Evolutionary conservation across 2,329 filamentous ascomycete genomes (phyloP).

Genomic region (Paracamarosporium sp.): DNA sequence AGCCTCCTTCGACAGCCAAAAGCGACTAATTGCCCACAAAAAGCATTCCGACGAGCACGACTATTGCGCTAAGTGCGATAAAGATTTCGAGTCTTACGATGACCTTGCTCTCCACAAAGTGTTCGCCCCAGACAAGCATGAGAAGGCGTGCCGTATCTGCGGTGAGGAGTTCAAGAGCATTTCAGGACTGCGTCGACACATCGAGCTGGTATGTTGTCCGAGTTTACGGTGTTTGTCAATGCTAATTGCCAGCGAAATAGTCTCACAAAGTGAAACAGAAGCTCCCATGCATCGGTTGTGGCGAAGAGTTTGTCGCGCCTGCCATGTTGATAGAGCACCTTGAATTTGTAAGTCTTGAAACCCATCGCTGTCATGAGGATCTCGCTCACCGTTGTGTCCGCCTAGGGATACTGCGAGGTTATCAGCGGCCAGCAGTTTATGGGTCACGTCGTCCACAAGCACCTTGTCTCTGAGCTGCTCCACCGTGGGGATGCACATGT

Average conservation of each 20-base stretch:
- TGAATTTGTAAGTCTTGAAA: conserved; percentile 45
- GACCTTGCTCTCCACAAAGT: conserved; percentile 57
- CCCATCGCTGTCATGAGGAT: background rate
- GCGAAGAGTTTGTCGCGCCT: conserved; percentile 55
- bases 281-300: conserved; percentile 62
- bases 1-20: conserved; percentile 52
- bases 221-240: background rate
- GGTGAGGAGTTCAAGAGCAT: conserved; percentile 62
- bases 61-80: conserved; percentile 55
- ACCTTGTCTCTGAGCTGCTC: conserved; percentile 49
- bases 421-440: conserved; percentile 54
- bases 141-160: conserved; percentile 64
- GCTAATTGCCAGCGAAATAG: conserved; percentile 34
- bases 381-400: background rate
- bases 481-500: conserved; percentile 18
- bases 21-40: conserved; percentile 61
- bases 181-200: conserved; percentile 59
- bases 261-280: conserved; percentile 58
- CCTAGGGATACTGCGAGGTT: conserved; percentile 52
- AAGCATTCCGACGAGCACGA: conserved; percentile 50
- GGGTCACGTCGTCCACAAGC: conserved; percentile 58
- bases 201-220: conserved; percentile 51
- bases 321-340: conserved; percentile 60
- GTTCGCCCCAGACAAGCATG: conserved; percentile 43
- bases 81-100: conserved; percentile 54